Conservation (phyloP, 2,329 filamentous ascomycete species). For the Beauveria bassiana region DNA sequence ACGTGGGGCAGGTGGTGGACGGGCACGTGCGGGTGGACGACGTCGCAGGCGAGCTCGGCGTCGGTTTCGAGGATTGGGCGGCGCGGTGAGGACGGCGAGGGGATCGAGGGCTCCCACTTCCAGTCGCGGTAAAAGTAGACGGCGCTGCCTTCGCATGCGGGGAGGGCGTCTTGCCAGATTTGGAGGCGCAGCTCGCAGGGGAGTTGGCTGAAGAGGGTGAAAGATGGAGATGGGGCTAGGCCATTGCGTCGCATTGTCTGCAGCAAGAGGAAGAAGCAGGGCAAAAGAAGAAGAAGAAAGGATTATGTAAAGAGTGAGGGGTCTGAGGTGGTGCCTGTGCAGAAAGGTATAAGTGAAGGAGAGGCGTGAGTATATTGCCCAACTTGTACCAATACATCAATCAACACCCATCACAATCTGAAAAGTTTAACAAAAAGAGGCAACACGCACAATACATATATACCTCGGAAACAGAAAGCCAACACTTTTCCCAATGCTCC, state of each 20-base stretch:
- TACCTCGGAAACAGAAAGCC: background rate
- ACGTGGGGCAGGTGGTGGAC: background rate
- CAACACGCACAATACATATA: background rate
- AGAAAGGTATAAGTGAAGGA: background rate
- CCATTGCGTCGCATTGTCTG: background rate
- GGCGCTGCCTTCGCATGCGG: background rate
- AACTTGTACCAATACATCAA: background rate
- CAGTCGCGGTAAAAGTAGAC: slow-evolving; percentile 8
- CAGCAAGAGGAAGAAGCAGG: no score
- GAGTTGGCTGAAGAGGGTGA: background rate
- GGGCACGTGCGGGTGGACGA: slow-evolving; percentile 5
- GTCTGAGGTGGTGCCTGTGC: background rate
- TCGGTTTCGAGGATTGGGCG: background rate
- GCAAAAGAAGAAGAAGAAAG: background rate
- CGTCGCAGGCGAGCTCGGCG: background rate
- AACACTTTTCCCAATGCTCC: background rate
- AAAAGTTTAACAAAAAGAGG: background rate
- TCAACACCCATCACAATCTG: background rate
- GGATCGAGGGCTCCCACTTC: background rate
- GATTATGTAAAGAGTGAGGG: background rate
- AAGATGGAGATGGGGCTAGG: background rate
- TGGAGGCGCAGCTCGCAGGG: slow-evolving; percentile 1
- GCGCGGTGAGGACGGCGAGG: background rate
- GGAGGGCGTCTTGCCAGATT: slow-evolving; percentile 3
- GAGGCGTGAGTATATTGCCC: background rate